A percentile compares a stretch with the other conserved stretches of the same genome.
Evolutionary conservation across 1,284 basidiomycete species (phyloP).

Genomic region (Leccinum pachyderme): DNA sequence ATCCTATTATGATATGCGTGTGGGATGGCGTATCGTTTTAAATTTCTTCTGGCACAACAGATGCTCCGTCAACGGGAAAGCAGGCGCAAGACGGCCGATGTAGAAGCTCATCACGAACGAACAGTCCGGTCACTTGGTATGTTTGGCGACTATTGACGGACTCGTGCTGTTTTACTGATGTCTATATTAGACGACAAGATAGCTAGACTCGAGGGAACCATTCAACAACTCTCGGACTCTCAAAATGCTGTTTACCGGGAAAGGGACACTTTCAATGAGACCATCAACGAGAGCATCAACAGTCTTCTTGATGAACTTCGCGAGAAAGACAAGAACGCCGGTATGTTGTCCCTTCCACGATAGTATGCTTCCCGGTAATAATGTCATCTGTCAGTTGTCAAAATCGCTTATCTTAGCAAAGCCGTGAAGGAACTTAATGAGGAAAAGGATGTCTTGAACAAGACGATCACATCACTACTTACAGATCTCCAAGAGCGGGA

Average conservation of each 20-base stretch:
- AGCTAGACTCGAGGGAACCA: background rate
- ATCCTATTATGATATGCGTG: background rate
- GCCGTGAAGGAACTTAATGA: background rate
- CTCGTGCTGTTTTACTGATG: background rate
- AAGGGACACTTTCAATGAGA: background rate
- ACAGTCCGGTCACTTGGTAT: background rate
- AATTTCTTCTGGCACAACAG: background rate
- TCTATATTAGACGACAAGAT: background rate
- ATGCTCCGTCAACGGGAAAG: background rate
- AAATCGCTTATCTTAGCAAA: background rate
- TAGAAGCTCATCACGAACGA: background rate
- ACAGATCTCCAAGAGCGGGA: background rate
- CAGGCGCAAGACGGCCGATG: background rate
- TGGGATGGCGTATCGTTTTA: background rate
- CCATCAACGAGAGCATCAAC: background rate
- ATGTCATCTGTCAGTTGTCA: background rate
- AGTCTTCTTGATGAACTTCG: background rate
- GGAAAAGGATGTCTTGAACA: background rate
- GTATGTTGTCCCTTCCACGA: background rate
- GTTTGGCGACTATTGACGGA: background rate
- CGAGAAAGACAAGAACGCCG: background rate
- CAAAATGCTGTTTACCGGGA: background rate
- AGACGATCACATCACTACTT: background rate
- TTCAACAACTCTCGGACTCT: background rate
- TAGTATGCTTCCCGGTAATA: background rate